Percentiles rank a stretch among this genome's conserved stretches.
phyloP scores from a whole-genome alignment of 1,284 basidiomycete species.

The Ceratobasidium sp. region DNA sequence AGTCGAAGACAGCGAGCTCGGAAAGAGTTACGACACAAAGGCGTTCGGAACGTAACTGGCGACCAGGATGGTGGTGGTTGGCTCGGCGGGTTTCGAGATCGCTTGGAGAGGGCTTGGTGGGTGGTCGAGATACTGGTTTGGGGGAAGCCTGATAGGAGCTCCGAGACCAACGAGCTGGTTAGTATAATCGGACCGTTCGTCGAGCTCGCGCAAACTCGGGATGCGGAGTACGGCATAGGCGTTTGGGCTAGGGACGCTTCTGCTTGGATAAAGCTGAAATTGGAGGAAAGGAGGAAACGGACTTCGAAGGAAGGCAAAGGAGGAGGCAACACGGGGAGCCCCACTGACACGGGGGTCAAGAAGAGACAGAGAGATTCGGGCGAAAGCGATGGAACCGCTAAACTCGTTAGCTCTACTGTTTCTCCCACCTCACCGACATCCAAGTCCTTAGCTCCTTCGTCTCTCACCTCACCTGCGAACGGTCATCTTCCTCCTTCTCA shows the following conservation, averaged over 20 bases:
- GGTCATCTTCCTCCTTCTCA: neutral
- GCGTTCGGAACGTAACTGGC: neutral
- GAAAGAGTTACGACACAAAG: neutral
- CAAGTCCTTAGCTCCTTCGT: neutral
- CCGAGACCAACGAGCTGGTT: conserved; percentile 68
- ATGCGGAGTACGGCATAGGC: conserved; percentile 18
- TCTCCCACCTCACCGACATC: conserved; percentile 16
- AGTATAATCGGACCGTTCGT: conserved; percentile 75
- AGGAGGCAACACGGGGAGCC: neutral
- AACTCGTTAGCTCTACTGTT: neutral
- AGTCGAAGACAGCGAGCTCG: conserved; percentile 19
- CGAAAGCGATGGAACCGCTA: neutral
- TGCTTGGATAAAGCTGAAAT: neutral
- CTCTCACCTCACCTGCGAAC: neutral
- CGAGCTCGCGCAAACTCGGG: conserved; percentile 57
- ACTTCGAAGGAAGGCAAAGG: neutral
- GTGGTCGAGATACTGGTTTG: conserved; percentile 17
- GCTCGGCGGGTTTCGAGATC: conserved; percentile 15
- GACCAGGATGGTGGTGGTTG: conserved; percentile 30
- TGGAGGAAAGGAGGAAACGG: neutral
- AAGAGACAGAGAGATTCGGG: neutral
- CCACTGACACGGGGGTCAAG: neutral
- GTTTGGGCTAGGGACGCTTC: conserved; percentile 2
- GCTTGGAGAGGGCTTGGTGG: neutral
- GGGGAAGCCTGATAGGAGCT: conserved; percentile 32